These are phyloP conservation scores for Epichloe uncinata DNA, from an alignment of 2,329 filamentous ascomycete genomes.

Conservation along the genomic window DNA sequence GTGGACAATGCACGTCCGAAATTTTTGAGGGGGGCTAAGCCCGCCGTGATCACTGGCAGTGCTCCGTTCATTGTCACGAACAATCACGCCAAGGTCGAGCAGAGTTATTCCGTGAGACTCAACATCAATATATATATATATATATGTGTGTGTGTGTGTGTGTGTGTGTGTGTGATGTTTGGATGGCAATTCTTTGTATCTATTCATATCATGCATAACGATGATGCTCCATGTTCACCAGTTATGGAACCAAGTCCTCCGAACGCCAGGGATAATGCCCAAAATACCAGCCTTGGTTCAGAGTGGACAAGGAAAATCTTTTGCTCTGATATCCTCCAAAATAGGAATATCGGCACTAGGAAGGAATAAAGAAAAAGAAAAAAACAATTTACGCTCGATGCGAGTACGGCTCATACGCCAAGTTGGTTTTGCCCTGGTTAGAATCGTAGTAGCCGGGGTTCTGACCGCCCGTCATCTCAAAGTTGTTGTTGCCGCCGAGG, in stretches of 20 bases:
- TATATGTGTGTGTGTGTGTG: too few species aligned
- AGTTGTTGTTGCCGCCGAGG: conserved; percentile 14
- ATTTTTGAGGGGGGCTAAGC: neutral
- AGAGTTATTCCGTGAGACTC: too few species aligned
- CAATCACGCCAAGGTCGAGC: too few species aligned
- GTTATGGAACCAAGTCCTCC: neutral
- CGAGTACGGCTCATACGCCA: conserved; percentile 52
- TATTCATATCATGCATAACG: conserved; percentile 3
- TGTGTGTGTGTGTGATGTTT: neutral
- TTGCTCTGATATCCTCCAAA: neutral
- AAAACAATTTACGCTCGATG: conserved; percentile 35
- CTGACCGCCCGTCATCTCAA: conserved; percentile 22
- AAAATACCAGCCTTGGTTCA: neutral
- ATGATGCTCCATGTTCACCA: conserved; percentile 3
- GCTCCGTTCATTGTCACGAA: neutral
- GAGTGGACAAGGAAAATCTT: neutral
- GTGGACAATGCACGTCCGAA: neutral
- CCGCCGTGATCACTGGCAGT: too few species aligned
- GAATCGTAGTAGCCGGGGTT: conserved; percentile 21
- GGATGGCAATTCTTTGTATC: neutral
- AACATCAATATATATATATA: too few species aligned
- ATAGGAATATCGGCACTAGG: neutral
- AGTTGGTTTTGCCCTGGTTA: conserved; percentile 27
- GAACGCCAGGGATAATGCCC: neutral
- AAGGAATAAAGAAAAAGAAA: neutral